Evolutionary conservation across 202 grass and related monocot genomes (phyloP).

Genomic region (Musa balbisiana): DNA sequence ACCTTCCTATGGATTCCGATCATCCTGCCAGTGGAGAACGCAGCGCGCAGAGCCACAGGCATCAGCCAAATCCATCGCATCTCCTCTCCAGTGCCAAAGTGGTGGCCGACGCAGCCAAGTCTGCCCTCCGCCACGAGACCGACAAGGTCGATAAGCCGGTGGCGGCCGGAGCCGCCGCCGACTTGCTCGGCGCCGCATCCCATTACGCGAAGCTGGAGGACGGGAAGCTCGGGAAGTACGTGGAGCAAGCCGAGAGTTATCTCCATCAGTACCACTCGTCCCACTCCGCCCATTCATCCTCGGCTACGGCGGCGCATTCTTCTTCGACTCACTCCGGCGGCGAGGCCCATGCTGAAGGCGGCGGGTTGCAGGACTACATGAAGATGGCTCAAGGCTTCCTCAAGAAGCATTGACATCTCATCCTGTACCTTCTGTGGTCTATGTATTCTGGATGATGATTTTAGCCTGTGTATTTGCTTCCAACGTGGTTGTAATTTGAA

Average conservation of each 20-base stretch:
- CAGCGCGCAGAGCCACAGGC: background rate
- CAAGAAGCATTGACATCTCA: too few species aligned
- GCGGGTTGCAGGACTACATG: background rate
- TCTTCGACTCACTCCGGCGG: background rate
- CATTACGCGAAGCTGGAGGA: slow-evolving; percentile 58
- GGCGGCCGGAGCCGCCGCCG: slow-evolving; percentile 44
- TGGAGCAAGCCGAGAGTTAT: slow-evolving; percentile 71
- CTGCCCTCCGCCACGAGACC: slow-evolving; percentile 25
- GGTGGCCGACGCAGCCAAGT: slow-evolving; percentile 2
- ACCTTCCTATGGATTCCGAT: too few species aligned
- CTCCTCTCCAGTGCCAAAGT: slow-evolving; percentile 15
- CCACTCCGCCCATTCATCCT: slow-evolving; percentile 17
- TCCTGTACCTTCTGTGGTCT: too few species aligned
- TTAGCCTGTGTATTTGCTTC: too few species aligned
- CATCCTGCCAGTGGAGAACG: too few species aligned
- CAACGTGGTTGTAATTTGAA: too few species aligned
- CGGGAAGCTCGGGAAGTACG: slow-evolving; percentile 47
- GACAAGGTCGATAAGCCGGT: slow-evolving; percentile 76
- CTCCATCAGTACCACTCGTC: slow-evolving; percentile 44
- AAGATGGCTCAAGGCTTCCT: slow-evolving; percentile 14
- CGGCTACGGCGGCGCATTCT: background rate
- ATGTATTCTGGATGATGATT: too few species aligned
- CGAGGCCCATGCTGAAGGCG: background rate
- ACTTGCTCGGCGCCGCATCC: slow-evolving; percentile 66
- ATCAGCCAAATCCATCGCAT: background rate